These are phyloP conservation scores for Aspergillus sp. DNA, from an alignment of 2,329 filamentous ascomycete genomes.

Conservation along the genomic window DNA sequence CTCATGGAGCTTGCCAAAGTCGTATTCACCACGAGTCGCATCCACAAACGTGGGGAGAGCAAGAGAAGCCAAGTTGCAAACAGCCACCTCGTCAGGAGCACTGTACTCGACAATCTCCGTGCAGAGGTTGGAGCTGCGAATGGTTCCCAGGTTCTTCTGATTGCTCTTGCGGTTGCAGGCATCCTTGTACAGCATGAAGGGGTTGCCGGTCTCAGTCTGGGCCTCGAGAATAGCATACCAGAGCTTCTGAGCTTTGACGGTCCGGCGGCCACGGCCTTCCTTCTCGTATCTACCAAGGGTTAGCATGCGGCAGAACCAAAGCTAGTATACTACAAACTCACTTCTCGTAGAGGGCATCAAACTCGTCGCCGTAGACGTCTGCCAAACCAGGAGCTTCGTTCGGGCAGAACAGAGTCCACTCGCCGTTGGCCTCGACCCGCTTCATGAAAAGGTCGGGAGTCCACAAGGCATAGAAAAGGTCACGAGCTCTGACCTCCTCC, in stretches of 20 bases:
- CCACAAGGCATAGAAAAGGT: slow-evolving; percentile 97
- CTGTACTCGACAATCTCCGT: slow-evolving; percentile 98
- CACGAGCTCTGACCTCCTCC: slow-evolving; percentile 93
- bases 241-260: slow-evolving; percentile 95
- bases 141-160: slow-evolving; percentile 99
- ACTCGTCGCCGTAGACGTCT: slow-evolving; percentile 96
- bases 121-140: slow-evolving; percentile 97
- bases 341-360: slow-evolving; percentile 84
- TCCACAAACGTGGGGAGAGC: slow-evolving; percentile 90
- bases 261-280: slow-evolving; percentile 83
- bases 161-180: slow-evolving; percentile 98
- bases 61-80: slow-evolving; percentile 95
- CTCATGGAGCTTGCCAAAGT: slow-evolving; percentile 96
- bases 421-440: slow-evolving; percentile 92
- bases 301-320: slow-evolving; percentile 3
- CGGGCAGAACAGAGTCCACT: slow-evolving; percentile 98
- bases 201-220: slow-evolving; percentile 97
- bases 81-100: slow-evolving; percentile 95
- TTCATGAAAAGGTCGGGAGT: slow-evolving; percentile 99
- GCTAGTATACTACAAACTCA: slow-evolving; percentile 18
- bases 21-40: slow-evolving; percentile 76
- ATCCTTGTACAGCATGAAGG: slow-evolving; percentile 99
- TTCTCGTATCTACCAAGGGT: slow-evolving; percentile 68
- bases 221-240: slow-evolving; percentile 99
- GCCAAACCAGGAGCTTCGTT: slow-evolving; percentile 93